Evolutionary conservation across 2,329 filamentous ascomycete genomes (phyloP).

Genomic region (Monosporascus sp.): DNA sequence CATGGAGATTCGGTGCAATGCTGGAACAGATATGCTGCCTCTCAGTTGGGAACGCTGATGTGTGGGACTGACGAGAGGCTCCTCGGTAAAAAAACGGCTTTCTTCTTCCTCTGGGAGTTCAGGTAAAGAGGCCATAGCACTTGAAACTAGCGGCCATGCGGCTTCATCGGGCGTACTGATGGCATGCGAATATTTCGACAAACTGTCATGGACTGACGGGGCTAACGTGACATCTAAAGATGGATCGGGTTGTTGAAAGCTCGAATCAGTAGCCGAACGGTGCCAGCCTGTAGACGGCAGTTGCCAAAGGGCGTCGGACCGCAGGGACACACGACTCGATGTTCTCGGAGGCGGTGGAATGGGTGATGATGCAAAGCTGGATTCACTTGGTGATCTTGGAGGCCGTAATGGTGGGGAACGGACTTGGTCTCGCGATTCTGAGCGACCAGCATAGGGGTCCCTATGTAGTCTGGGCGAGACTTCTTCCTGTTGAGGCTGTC

Average conservation of each 20-base stretch:
- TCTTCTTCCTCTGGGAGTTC: slow-evolving; percentile 62
- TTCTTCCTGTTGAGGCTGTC: slow-evolving; percentile 10
- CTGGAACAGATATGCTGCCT: slow-evolving; percentile 50
- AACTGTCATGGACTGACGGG: slow-evolving; percentile 1
- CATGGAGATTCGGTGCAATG: slow-evolving; percentile 40
- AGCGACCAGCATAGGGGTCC: slow-evolving; percentile 35
- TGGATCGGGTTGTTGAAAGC: slow-evolving; percentile 40
- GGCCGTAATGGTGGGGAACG: slow-evolving; percentile 43
- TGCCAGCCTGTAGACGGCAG: slow-evolving; percentile 30
- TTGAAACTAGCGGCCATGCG: slow-evolving; percentile 39
- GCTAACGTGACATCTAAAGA: slow-evolving; percentile 22
- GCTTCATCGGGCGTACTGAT: slow-evolving; percentile 37
- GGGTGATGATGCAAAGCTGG: slow-evolving; percentile 30
- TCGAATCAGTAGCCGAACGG: slow-evolving; percentile 39
- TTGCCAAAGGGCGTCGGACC: slow-evolving; percentile 38
- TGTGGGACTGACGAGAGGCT: slow-evolving; percentile 37
- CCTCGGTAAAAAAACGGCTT: slow-evolving; percentile 30
- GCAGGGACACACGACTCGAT: slow-evolving; percentile 47
- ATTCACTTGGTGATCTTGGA: slow-evolving; percentile 40
- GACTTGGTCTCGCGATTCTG: slow-evolving; percentile 45
- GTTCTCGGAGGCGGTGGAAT: slow-evolving; percentile 44
- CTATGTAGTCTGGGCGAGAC: slow-evolving; percentile 19
- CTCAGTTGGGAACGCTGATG: slow-evolving; percentile 48
- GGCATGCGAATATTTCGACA: slow-evolving; percentile 29
- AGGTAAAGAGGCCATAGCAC: slow-evolving; percentile 38